Evolutionary conservation across 202 grass and related monocot species (phyloP), one percentile per base, ranked within the genome.

Genomic region (Zizania palustris): DNA sequence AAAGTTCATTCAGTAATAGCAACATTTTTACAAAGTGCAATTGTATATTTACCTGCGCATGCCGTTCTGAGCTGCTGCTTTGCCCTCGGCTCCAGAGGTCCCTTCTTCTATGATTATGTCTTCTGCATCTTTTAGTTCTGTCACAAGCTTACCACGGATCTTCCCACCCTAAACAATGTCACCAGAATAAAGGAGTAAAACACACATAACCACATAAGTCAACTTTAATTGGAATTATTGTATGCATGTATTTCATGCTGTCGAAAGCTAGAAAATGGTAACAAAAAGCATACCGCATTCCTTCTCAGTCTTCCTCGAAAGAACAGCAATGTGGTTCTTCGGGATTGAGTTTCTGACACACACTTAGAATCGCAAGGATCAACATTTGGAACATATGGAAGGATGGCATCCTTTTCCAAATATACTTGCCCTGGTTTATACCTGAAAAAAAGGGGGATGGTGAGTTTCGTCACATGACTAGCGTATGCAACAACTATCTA

Each of bases 341-440:
- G 87, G 33, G 69, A 83, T 74, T 68, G 87, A 70, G 87, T 85
- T 85, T 99, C 87, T 67, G 60, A 85, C 80, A 85, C 68, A 55
- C 96, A 99, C 43, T 90, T 83, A 35, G 50, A 72, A 87, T 95
- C 83, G 81, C 92, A 99, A 80, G 92, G 67, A 67, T 90, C 85
- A 41, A 98, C 83, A 50, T 98, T 98, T 71, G 96, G 85, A 77
- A 98, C 96, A 85, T 98, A 98, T 44, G 96, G 91, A 95, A 98
- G 96, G 74, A 95, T 92, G 66, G 90, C 88, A 83, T 98, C 96
- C 74, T 98, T 98, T 81, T 93, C 89, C 77, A 98, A 80, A 82
- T 91, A 98, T 18, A 95, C 89, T 73, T 99, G 82, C 12, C 96
- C 96, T 28, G 96, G 89, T 85, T 99, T 99, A 79, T 99, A 99